Percentiles rank a stretch among this genome's conserved stretches.
These are phyloP conservation scores for Emmonsia crescens DNA, from an alignment of 2,329 filamentous ascomycete species.

Conservation along the genomic window DNA sequence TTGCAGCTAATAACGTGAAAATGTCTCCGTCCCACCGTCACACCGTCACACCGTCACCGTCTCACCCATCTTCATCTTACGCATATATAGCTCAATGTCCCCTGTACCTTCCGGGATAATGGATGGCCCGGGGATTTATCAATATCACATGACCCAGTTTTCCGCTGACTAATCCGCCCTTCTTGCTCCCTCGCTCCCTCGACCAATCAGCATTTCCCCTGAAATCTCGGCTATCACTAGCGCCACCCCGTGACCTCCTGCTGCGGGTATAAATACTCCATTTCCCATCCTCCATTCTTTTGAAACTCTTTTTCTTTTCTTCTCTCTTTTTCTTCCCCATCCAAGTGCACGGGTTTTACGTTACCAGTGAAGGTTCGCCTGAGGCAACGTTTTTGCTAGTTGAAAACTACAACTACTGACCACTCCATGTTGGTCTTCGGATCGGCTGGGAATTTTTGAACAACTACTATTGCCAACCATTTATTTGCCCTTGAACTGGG, in stretches of 20 bases:
- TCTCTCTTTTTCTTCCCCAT: constrained; percentile 41
- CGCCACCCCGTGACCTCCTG: constrained; percentile 1
- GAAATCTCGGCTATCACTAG: constrained; percentile 9
- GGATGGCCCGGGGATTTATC: too few species aligned
- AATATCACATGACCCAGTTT: not conserved
- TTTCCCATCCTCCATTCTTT: constrained; percentile 1
- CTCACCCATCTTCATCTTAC: too few species aligned
- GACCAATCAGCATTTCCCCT: not conserved
- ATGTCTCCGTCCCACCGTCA: too few species aligned
- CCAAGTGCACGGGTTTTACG: constrained; percentile 64
- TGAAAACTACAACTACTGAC: constrained; percentile 70
- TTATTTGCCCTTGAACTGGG: too few species aligned
- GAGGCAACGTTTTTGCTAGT: constrained; percentile 77
- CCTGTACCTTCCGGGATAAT: too few species aligned
- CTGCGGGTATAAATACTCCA: constrained; percentile 12
- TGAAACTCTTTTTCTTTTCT: constrained; percentile 9
- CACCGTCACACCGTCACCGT: too few species aligned
- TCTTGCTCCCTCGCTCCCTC: not conserved
- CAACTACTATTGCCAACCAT: constrained; percentile 16
- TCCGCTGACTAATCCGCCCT: not conserved
- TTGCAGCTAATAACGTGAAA: too few species aligned
- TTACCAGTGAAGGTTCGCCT: constrained; percentile 74
- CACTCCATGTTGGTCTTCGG: constrained; percentile 57
- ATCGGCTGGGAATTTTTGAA: constrained; percentile 70
- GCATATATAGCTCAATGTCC: too few species aligned